Conservation (phyloP, 768 basidiomycete genomes). For the Lentinus brumalis region DNA sequence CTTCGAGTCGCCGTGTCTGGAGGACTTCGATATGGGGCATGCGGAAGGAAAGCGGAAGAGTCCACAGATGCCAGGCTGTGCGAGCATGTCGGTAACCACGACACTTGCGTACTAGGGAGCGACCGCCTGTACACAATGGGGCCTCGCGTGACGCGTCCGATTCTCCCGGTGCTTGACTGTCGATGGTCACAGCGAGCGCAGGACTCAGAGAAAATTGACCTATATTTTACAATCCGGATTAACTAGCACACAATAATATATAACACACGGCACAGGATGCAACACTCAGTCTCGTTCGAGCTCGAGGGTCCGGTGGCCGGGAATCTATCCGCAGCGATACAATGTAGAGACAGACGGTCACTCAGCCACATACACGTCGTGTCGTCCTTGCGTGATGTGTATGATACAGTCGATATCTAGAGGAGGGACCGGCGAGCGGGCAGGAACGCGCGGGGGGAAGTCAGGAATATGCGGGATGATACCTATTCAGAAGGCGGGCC, state of each 20-base stretch:
- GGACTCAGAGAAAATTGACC: neutral
- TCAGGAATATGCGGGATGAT: neutral
- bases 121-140: too few species aligned
- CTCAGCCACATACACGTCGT: neutral
- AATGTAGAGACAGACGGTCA: neutral
- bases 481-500: neutral
- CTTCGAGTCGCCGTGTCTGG: slow-evolving; percentile 45
- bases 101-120: neutral
- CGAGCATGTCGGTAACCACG: neutral
- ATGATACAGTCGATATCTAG: slow-evolving; percentile 2
- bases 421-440: neutral
- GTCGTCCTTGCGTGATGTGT: neutral
- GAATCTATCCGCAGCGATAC: slow-evolving; percentile 16
- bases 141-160: too few species aligned
- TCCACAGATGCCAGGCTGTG: neutral
- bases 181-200: neutral
- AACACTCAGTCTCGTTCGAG: neutral
- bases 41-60: neutral
- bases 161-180: neutral
- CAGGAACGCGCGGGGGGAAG: neutral
- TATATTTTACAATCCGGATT: neutral
- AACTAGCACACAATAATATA: slow-evolving; percentile 9
- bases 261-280: slow-evolving; percentile 1
- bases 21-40: slow-evolving; percentile 29
- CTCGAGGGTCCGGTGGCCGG: slow-evolving; percentile 21